These are phyloP conservation scores for Leccinum solheimii DNA, from an alignment of 1,284 basidiomycete species.

Conservation along the genomic window DNA sequence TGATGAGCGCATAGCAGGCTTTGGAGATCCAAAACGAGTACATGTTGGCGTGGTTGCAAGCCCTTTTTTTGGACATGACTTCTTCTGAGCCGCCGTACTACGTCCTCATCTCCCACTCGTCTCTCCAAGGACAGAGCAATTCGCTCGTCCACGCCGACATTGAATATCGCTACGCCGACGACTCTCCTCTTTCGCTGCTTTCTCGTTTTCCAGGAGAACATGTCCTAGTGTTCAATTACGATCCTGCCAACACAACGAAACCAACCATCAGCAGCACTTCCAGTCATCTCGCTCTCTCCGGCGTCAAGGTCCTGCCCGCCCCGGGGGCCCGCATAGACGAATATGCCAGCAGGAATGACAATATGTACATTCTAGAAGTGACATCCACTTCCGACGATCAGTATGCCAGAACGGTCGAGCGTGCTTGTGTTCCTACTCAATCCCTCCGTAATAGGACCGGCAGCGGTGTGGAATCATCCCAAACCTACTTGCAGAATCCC, in stretches of 20 bases:
- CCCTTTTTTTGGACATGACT: background rate
- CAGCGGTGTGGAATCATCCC: constrained; percentile 37
- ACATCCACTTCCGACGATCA: constrained; percentile 46
- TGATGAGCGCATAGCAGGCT: constrained; percentile 49
- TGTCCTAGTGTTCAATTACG: constrained; percentile 69
- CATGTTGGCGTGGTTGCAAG: constrained; percentile 18
- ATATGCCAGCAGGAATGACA: constrained; percentile 50
- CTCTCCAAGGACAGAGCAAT: constrained; percentile 37
- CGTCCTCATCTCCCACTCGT: constrained; percentile 58
- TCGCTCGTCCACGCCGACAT: constrained; percentile 68
- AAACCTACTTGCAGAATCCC: constrained; percentile 48
- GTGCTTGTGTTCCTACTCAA: constrained; percentile 3
- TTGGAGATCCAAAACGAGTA: constrained; percentile 30
- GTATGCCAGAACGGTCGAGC: constrained; percentile 33
- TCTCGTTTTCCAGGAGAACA: constrained; percentile 61
- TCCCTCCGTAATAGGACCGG: constrained; percentile 8
- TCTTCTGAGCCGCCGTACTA: constrained; percentile 53
- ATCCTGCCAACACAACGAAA: constrained; percentile 38
- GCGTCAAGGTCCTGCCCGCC: constrained; percentile 65
- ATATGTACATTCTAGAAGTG: constrained; percentile 75
- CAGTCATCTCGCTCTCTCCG: constrained; percentile 54
- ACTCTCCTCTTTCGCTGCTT: constrained; percentile 60
- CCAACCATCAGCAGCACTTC: constrained; percentile 64
- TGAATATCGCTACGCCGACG: constrained; percentile 81
- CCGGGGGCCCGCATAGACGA: constrained; percentile 59